Evolutionary conservation across 148 eudicot genomes (phyloP).

Genomic region (Diospyros kaki): DNA sequence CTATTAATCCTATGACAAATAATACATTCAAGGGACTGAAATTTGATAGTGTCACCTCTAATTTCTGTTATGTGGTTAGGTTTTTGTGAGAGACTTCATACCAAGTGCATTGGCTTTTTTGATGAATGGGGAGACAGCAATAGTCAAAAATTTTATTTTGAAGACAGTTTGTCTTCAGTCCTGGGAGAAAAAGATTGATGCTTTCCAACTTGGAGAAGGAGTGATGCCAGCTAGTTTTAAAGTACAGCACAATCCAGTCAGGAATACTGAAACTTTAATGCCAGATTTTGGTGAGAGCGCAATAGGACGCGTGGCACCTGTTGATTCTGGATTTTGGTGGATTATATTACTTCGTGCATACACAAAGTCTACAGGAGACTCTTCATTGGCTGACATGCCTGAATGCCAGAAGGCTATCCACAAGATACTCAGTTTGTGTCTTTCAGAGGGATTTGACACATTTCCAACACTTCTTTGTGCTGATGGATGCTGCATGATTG

Average conservation of each 20-base stretch:
- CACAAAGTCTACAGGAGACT: constrained; percentile 84
- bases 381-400: constrained; percentile 87
- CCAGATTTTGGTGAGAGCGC: constrained; percentile 99
- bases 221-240: constrained; percentile 99
- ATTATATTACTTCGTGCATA: constrained; percentile 89
- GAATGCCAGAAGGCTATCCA: constrained; percentile 98
- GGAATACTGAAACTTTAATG: constrained; percentile 74
- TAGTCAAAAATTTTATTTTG: constrained; percentile 79
- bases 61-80: constrained; percentile 39
- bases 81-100: constrained; percentile 93
- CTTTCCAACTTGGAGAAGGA: constrained; percentile 90
- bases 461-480: constrained; percentile 95
- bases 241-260: constrained; percentile 74
- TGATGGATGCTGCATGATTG: constrained; percentile 97
- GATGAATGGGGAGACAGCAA: constrained; percentile 94
- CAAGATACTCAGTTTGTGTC: constrained; percentile 77
- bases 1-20: neutral
- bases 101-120: constrained; percentile 97
- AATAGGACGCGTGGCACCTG: constrained; percentile 95
- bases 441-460: constrained; percentile 94
- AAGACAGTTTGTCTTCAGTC: constrained; percentile 93
- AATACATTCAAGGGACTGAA: neutral
- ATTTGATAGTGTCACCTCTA: neutral
- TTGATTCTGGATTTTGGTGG: constrained; percentile 99
- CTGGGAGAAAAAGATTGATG: constrained; percentile 90